Evolutionary conservation across 1,284 basidiomycete genomes (phyloP), one percentile per base, ranked within the genome.

Genomic region (Tylopilus orsonianus): DNA sequence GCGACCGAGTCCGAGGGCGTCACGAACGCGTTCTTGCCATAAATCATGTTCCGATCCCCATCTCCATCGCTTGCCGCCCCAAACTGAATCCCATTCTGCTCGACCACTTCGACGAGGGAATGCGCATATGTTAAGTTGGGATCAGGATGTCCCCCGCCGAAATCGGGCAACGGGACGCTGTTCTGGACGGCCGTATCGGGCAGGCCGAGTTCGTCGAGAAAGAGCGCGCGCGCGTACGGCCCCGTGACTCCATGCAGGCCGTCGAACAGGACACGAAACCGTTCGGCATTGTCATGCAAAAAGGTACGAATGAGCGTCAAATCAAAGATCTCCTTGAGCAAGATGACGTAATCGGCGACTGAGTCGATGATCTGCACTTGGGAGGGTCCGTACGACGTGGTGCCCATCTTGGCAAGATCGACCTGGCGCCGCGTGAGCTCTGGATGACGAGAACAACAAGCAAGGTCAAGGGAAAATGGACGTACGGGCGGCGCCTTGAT

Each of bases 41-140:
- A 98, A 68, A 99, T 99, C 96, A 99, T 99, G 80, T 99, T 99
- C 53, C 96, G 78, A 72, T 99, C 96, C 36, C 96, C 96, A 64
- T 99, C 96, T 41, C 96, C 96, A 67, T 99, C 96, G 54, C 88
- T 93, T 5, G 96, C 96, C 29, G 97, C 97, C 52, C 96, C 96
- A 63, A 99, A 99, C 41, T 83, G 78, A 60, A 99, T 95, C 59
- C 84, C 79, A 47, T 91, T 79, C 63, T 77, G 77, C 72, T 99
- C 95, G 33, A 99, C 96, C 16, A 79, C 86, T 56, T 95, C 91
- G 42, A 99, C 96, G 47, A 99, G 85, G 23, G 87, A 80, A 73
- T 95, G 92, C 8, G 97, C 96, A 70, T 99, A 99, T 12, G 95
- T 98, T 58, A 99, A 74, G 77, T 99, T 99, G 30, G 96, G 96